phyloP scores from a whole-genome alignment of 2,329 filamentous ascomycete species.

The Didymella segeticola region DNA sequence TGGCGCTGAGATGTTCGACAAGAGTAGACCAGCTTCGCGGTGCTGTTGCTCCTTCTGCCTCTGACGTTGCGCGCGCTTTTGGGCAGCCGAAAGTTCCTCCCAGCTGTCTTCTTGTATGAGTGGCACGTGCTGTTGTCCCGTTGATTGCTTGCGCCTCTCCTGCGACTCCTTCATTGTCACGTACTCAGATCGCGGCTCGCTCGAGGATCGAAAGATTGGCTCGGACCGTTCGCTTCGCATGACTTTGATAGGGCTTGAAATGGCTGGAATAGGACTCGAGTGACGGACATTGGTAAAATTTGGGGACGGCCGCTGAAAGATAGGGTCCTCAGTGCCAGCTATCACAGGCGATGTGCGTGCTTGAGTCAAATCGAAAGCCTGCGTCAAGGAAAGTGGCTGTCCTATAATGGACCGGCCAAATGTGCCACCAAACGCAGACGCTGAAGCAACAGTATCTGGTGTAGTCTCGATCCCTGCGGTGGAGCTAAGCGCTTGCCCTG shows the following conservation, averaged over 20 bases:
- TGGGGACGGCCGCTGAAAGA: conserved; percentile 55
- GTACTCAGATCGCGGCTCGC: conserved; percentile 53
- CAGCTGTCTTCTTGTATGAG: conserved; percentile 38
- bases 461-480: conserved; percentile 47
- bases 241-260: conserved; percentile 50
- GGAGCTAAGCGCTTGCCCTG: conserved; percentile 52
- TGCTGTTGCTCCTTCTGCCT: conserved; percentile 32
- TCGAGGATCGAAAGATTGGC: conserved; percentile 38
- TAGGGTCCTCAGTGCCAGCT: conserved; percentile 51
- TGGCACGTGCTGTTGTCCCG: conserved; percentile 19
- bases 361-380: conserved; percentile 56
- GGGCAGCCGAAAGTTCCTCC: conserved; percentile 31
- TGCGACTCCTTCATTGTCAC: conserved; percentile 55
- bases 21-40: conserved; percentile 29
- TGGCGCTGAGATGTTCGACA: conserved; percentile 40
- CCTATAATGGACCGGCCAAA: conserved; percentile 33
- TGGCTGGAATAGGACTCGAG: conserved; percentile 46
- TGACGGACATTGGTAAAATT: conserved; percentile 46
- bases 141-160: conserved; percentile 42
- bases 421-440: conserved; percentile 39
- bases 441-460: conserved; percentile 47
- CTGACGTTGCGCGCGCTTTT: conserved; percentile 28
- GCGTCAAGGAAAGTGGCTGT: conserved; percentile 52
- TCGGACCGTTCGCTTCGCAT: conserved; percentile 28
- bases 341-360: conserved; percentile 53